Conservation (phyloP, 148 eudicot genomes). For the Suaeda aralocaspica region DNA sequence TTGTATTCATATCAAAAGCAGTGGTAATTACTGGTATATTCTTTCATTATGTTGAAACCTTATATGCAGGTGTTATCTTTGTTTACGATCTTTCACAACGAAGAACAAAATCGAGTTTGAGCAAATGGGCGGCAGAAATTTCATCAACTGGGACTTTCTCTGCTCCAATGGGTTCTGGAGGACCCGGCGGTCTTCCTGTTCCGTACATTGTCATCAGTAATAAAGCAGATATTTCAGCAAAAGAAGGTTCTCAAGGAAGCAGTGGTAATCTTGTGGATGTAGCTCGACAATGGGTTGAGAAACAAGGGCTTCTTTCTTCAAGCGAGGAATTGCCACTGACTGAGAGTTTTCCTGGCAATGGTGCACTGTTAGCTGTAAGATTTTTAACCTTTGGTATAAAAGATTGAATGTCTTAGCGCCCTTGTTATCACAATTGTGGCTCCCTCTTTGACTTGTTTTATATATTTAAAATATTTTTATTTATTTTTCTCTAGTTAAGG, state of each 20-base stretch:
- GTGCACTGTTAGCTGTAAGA: constrained; percentile 78
- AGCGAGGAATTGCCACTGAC: constrained; percentile 84
- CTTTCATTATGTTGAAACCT: background rate
- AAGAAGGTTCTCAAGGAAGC: constrained; percentile 74
- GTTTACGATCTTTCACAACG: constrained; percentile 89
- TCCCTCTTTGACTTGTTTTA: background rate
- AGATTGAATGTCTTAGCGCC: background rate
- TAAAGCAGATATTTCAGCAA: constrained; percentile 82
- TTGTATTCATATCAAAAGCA: background rate
- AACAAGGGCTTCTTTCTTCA: constrained; percentile 90
- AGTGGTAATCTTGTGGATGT: constrained; percentile 96
- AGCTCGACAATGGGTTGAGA: constrained; percentile 97
- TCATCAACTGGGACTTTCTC: constrained; percentile 82
- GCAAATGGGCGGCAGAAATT: constrained; percentile 87
- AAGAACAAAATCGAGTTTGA: constrained; percentile 79
- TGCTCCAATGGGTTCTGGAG: constrained; percentile 80
- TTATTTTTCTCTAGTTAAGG: background rate
- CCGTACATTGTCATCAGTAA: constrained; percentile 89
- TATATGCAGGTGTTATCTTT: constrained; percentile 72
- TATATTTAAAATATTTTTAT: no score
- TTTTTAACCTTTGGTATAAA: background rate
- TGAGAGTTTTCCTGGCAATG: constrained; percentile 83
- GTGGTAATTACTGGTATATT: background rate
- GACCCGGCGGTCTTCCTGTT: constrained; percentile 91
- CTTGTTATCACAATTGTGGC: background rate